Evolutionary conservation across 345 rosid genomes (phyloP), one percentile per base, ranked within the genome.

Genomic region (Combretum micranthum): DNA sequence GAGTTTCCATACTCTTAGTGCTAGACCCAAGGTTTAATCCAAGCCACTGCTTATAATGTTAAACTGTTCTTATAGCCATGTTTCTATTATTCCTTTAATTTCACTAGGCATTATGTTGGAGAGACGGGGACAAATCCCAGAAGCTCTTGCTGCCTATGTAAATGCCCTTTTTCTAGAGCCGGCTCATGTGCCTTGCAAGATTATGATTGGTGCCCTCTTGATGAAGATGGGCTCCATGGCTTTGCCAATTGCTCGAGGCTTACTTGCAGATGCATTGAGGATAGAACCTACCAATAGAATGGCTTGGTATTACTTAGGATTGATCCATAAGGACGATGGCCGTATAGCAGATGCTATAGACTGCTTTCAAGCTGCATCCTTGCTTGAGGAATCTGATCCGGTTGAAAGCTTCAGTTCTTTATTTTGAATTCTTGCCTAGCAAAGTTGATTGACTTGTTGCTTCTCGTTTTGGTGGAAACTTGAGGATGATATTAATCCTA

Each of bases 311-410:
- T 66, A 88, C 77, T 69, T 92, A 68, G 98, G 98, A 39, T 55
- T 80, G 77, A 80, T 92, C 56, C 94, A 86, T 61, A 81, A 69
- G 59, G 76, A 71, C 19, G 91, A 85, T 57, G 97, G 98, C 39
- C 91, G 97, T 56, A 73, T 81, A 57, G 87, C 87, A 44, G 98
- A 88, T 72, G 97, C 97, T 12, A 69, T 75, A 14, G 97, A 92
- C 59, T 86, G 95, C 75, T 87, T 92, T 75, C 93, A 84, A 74
- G 98, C 98, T 45, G 93, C 98, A 50, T 80, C 89, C 25, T 83
- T 92, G 89, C 98, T 92, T 45, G 93, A 88, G 72, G 97, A 88
- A 48, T 84, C 90, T 3, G 89, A 92, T 70, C 97, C 97, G 6
- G 66, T 92, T 39, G 97, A 92, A 67, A 84, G 82, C 75, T 92